These are phyloP conservation scores for Myriangium duriaei DNA, from an alignment of 2,329 filamentous ascomycete species.

Conservation along the genomic window DNA sequence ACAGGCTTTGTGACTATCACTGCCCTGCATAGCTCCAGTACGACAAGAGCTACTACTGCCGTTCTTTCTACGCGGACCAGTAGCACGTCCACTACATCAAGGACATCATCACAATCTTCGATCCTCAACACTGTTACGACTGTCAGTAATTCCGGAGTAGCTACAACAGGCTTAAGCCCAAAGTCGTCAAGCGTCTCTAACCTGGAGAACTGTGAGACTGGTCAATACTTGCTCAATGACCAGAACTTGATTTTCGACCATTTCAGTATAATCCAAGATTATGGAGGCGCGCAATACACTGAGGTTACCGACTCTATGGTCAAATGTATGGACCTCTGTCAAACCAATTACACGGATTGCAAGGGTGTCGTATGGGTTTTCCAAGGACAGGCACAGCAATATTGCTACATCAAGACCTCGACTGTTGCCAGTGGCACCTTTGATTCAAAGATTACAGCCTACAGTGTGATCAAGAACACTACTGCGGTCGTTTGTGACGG, in stretches of 20 bases:
- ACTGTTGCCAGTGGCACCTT: neutral
- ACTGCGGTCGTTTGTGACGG: neutral
- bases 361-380: neutral
- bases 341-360: neutral
- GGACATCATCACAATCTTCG: too few species aligned
- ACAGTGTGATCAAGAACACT: neutral
- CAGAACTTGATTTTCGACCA: neutral
- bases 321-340: neutral
- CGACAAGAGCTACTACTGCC: too few species aligned
- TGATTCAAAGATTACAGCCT: neutral
- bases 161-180: too few species aligned
- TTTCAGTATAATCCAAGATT: neutral
- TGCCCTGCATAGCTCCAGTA: too few species aligned
- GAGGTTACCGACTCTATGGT: neutral
- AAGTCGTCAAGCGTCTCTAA: too few species aligned
- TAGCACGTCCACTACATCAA: too few species aligned
- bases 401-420: neutral
- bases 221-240: neutral
- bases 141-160: too few species aligned
- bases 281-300: neutral
- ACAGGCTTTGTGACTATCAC: too few species aligned
- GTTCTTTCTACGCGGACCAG: too few species aligned
- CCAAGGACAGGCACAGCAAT: neutral
- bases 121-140: too few species aligned
- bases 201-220: too few species aligned